phyloP scores from a whole-genome alignment of 148 eudicot genomes.

The Nepenthes mirabilis region DNA sequence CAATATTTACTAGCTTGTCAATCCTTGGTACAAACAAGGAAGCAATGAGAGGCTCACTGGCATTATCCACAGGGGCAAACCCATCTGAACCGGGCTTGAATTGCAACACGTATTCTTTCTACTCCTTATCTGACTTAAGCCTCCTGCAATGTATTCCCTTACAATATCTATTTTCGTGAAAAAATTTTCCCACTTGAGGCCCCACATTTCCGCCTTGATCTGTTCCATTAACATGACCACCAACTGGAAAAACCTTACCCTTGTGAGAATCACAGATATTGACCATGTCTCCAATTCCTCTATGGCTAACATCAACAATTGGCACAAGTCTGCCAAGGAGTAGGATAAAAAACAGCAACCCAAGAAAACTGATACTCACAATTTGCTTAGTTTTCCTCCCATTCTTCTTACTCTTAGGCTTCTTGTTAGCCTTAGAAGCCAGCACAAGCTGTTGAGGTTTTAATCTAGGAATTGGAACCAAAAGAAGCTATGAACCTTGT shows the following conservation, averaged over 20 bases:
- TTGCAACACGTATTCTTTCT: slow-evolving; percentile 6
- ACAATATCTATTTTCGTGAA: slow-evolving; percentile 7
- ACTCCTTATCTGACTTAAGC: slow-evolving; percentile 9
- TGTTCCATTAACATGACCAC: slow-evolving; percentile 25
- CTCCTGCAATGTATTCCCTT: slow-evolving; percentile 9
- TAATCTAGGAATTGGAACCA: slow-evolving; percentile 80
- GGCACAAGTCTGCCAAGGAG: slow-evolving; percentile 81
- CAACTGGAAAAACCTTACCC: slow-evolving; percentile 47
- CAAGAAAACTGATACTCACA: slow-evolving; percentile 77
- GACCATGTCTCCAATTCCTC: slow-evolving; percentile 17
- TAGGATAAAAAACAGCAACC: slow-evolving; percentile 60
- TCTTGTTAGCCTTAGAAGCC: slow-evolving; percentile 35
- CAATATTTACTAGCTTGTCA: slow-evolving; percentile 89
- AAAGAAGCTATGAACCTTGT: slow-evolving; percentile 70
- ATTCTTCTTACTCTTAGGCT: slow-evolving; percentile 43
- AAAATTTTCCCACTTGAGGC: slow-evolving; percentile 11
- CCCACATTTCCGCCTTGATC: slow-evolving; percentile 16
- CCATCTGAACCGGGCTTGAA: slow-evolving; percentile 17
- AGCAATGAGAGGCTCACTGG: slow-evolving; percentile 73
- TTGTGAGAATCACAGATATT: slow-evolving; percentile 20
- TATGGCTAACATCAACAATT: slow-evolving; percentile 53
- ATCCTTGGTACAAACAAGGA: slow-evolving; percentile 89
- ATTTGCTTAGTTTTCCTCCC: slow-evolving; percentile 77
- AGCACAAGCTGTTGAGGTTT: slow-evolving; percentile 44
- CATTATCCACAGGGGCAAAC: slow-evolving; percentile 25